Evolutionary conservation across 305 asterid species (phyloP).

Genomic region (Petunia hybrid): DNA sequence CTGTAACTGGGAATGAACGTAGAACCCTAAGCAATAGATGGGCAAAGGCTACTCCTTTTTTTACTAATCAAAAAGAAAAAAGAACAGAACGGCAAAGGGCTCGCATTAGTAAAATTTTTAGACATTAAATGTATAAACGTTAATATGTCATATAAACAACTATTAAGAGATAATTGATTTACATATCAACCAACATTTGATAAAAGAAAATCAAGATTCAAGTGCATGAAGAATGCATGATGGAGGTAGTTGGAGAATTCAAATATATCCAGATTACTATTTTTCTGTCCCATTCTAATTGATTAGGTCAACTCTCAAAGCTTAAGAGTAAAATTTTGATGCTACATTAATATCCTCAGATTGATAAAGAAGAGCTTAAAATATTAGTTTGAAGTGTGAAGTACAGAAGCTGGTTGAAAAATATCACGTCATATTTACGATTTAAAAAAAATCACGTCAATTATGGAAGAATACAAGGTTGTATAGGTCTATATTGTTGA

Average conservation of each 20-base stretch:
- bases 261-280: background rate
- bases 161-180: too few relatives aligned
- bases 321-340: conserved; percentile 16
- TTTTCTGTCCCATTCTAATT: background rate
- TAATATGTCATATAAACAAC: too few relatives aligned
- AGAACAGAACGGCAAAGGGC: background rate
- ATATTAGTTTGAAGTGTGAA: background rate
- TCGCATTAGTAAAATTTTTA: background rate
- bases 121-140: background rate
- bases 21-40: conserved; percentile 8
- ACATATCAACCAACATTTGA: too few relatives aligned
- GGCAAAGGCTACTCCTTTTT: background rate
- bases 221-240: background rate
- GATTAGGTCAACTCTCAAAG: conserved; percentile 14
- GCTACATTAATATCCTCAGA: background rate
- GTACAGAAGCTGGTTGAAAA: background rate
- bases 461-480: background rate
- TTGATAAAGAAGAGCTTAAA: background rate
- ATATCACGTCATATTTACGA: background rate
- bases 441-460: background rate
- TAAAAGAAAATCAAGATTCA: background rate
- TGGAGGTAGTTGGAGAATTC: background rate
- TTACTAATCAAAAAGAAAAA: too few relatives aligned
- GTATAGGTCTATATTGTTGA: background rate
- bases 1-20: background rate